Conservation (phyloP, 2,329 filamentous ascomycete genomes). For the Phyllosticta citribraziliensis region DNA sequence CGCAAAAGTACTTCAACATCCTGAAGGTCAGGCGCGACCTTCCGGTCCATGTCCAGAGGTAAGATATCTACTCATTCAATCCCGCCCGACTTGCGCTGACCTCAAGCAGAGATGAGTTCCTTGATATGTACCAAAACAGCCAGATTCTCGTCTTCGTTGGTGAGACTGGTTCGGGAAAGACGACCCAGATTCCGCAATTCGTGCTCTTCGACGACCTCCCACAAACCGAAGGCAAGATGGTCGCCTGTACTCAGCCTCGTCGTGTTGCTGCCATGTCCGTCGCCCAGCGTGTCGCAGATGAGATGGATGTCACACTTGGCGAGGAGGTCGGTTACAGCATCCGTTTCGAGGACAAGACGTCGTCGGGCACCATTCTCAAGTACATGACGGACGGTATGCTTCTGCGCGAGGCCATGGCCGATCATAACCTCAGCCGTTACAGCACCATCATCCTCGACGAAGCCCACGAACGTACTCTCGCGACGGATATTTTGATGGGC, state of each 20-base stretch:
- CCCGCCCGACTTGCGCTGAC: slow-evolving; percentile 10
- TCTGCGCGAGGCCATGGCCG: slow-evolving; percentile 85
- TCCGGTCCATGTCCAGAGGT: slow-evolving; percentile 86
- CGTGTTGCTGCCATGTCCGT: slow-evolving; percentile 97
- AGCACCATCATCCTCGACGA: slow-evolving; percentile 98
- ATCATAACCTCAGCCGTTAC: slow-evolving; percentile 80
- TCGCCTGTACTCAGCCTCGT: slow-evolving; percentile 94
- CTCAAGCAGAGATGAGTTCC: slow-evolving; percentile 66
- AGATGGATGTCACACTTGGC: slow-evolving; percentile 84
- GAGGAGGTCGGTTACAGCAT: slow-evolving; percentile 96
- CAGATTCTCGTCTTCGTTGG: slow-evolving; percentile 98
- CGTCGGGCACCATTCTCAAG: slow-evolving; percentile 83
- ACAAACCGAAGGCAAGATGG: slow-evolving; percentile 73
- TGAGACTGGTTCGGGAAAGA: slow-evolving; percentile 98
- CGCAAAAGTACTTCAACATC: slow-evolving; percentile 81
- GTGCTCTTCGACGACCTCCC: slow-evolving; percentile 95
- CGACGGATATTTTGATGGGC: slow-evolving; percentile 91
- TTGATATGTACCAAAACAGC: slow-evolving; percentile 81
- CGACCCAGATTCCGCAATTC: slow-evolving; percentile 97
- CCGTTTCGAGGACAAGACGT: slow-evolving; percentile 91
- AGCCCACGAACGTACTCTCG: slow-evolving; percentile 92
- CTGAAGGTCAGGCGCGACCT: slow-evolving; percentile 73
- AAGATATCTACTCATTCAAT: slow-evolving; percentile 21
- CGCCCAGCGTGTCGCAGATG: slow-evolving; percentile 90
- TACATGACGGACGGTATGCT: slow-evolving; percentile 99